A percentile compares a stretch with the other conserved stretches of the same genome.
phyloP scores from a whole-genome alignment of 2,329 filamentous ascomycete genomes.

The Fusarium guadeloupense region DNA sequence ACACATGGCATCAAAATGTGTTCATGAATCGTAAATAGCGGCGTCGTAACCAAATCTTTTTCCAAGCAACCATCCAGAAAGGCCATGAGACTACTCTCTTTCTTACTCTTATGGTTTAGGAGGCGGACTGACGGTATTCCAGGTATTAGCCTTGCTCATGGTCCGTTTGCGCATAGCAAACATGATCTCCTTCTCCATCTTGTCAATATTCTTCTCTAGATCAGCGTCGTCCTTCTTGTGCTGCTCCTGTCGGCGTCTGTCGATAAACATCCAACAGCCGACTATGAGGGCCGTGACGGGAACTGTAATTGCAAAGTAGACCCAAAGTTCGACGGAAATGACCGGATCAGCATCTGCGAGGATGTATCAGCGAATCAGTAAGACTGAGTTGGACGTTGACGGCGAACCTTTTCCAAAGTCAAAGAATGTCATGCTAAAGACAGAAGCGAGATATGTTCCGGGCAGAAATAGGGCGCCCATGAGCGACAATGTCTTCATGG shows the following conservation, averaged over 20 bases:
- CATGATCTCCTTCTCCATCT: constrained; percentile 67
- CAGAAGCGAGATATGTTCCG: constrained; percentile 68
- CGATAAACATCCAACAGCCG: constrained; percentile 63
- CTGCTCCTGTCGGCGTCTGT: constrained; percentile 58
- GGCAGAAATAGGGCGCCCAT: constrained; percentile 71
- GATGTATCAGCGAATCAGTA: neutral
- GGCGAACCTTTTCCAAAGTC: constrained; percentile 62
- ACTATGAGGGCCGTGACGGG: constrained; percentile 67
- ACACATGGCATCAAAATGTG: constrained; percentile 12
- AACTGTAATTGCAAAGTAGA: constrained; percentile 70
- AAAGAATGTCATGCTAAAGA: constrained; percentile 75
- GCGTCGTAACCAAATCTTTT: constrained; percentile 3
- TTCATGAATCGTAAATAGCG: constrained; percentile 26
- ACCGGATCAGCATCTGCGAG: constrained; percentile 48
- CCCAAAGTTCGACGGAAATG: constrained; percentile 65
- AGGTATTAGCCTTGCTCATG: constrained; percentile 65
- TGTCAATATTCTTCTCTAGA: constrained; percentile 63
- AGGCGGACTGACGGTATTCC: constrained; percentile 54
- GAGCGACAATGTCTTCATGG: constrained; percentile 72
- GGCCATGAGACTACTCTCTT: neutral
- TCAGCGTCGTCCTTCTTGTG: constrained; percentile 61
- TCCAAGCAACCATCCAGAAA: constrained; percentile 1
- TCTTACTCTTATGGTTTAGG: constrained; percentile 31
- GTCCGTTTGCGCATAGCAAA: constrained; percentile 64
- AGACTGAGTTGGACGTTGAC: neutral